Conservation (phyloP, 305 asterid genomes). For the Fraxinus angustifolia region DNA sequence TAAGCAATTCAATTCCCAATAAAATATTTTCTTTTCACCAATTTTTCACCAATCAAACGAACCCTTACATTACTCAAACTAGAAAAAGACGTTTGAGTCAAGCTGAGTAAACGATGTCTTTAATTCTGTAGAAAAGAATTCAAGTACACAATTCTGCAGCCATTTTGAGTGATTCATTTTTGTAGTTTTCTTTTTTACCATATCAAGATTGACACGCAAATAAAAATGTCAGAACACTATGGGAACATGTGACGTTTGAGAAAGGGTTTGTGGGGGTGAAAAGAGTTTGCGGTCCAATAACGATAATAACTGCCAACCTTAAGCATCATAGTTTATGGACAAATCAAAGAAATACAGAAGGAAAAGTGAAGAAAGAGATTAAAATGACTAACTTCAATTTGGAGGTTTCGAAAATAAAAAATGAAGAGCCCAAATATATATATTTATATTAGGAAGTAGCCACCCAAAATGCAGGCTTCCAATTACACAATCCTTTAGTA, state of each 20-base stretch:
- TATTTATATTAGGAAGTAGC: conserved; percentile 27
- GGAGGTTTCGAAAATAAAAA: neutral
- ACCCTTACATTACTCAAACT: neutral
- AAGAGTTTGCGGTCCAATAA: neutral
- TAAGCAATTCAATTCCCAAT: no score
- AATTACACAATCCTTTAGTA: conserved; percentile 29
- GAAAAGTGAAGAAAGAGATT: neutral
- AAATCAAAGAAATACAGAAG: neutral
- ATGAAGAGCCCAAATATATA: neutral
- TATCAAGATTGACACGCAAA: neutral
- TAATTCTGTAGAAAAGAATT: neutral
- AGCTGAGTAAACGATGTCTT: neutral
- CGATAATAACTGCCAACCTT: neutral
- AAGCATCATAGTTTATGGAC: neutral
- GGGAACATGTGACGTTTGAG: neutral
- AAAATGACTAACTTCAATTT: neutral
- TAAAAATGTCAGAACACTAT: neutral
- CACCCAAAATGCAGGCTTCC: conserved; percentile 48
- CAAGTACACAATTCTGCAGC: neutral
- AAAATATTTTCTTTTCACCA: no score
- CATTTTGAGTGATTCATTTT: neutral
- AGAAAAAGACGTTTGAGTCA: neutral
- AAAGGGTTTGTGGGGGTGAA: neutral
- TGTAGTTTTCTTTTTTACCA: neutral
- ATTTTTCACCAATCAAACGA: no score